These are phyloP conservation scores for Thermomucor indicae-seudaticae DNA, from an alignment of 371 early-diverging fungal genomes.

Conservation along the genomic window DNA sequence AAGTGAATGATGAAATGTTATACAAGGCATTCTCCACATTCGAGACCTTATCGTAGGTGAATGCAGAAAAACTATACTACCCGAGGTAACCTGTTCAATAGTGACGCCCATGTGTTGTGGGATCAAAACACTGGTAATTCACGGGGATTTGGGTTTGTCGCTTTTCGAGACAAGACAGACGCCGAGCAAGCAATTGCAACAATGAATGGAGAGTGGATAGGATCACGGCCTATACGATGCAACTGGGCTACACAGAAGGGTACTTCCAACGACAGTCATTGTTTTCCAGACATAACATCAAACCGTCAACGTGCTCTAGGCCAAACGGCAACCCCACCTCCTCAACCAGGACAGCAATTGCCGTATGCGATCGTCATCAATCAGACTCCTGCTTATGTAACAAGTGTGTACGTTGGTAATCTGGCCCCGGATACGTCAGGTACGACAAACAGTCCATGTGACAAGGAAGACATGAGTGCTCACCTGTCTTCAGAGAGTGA, in stretches of 20 bases:
- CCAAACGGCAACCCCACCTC: slow-evolving; percentile 50
- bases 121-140: slow-evolving; percentile 75
- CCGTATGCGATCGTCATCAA: slow-evolving; percentile 67
- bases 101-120: slow-evolving; percentile 65
- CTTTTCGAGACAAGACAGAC: slow-evolving; percentile 77
- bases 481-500: slow-evolving; percentile 55
- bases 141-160: slow-evolving; percentile 82
- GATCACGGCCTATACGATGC: slow-evolving; percentile 58
- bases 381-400: slow-evolving; percentile 77
- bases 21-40: slow-evolving; percentile 63
- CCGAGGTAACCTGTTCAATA: not conserved
- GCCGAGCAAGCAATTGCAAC: slow-evolving; percentile 79
- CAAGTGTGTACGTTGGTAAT: slow-evolving; percentile 88
- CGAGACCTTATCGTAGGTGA: slow-evolving; percentile 58
- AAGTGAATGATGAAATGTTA: slow-evolving; percentile 74
- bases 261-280: not conserved
- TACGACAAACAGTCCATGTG: slow-evolving; percentile 14
- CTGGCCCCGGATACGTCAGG: slow-evolving; percentile 71
- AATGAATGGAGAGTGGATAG: slow-evolving; percentile 81
- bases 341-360: slow-evolving; percentile 51
- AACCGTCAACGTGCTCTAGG: slow-evolving; percentile 10
- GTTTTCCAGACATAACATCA: no score
- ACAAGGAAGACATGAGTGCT: not conserved
- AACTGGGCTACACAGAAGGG: slow-evolving; percentile 70
- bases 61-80: not conserved